These are phyloP conservation scores for Phialemoniopsis sp. DNA, from an alignment of 2,329 filamentous ascomycete species.

Conservation along the genomic window DNA sequence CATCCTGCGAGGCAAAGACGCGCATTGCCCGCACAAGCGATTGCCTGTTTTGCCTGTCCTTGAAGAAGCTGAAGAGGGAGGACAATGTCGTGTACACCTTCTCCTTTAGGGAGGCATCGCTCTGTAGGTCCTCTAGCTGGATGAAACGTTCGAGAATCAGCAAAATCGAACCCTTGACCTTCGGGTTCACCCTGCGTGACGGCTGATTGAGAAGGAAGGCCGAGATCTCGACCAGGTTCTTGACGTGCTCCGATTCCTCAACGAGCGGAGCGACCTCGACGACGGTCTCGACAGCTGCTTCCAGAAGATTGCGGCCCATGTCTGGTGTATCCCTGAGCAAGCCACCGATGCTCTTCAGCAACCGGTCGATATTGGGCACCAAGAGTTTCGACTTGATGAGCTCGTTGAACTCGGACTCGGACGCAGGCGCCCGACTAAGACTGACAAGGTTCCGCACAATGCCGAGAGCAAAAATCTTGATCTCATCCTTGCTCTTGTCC, in stretches of 20 bases:
- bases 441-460: constrained; percentile 69
- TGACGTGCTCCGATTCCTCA: constrained; percentile 62
- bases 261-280: constrained; percentile 72
- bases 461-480: constrained; percentile 76
- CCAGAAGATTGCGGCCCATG: constrained; percentile 69
- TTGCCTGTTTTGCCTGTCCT: constrained; percentile 71
- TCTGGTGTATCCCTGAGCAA: constrained; percentile 56
- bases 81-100: constrained; percentile 71
- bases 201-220: constrained; percentile 81
- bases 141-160: constrained; percentile 79
- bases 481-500: constrained; percentile 67
- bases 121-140: constrained; percentile 54
- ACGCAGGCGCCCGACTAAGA: constrained; percentile 50
- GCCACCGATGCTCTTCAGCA: constrained; percentile 63
- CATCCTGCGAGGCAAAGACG: constrained; percentile 63
- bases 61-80: constrained; percentile 86
- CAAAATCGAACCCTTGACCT: constrained; percentile 76
- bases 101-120: constrained; percentile 53
- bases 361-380: constrained; percentile 50
- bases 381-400: constrained; percentile 53
- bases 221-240: constrained; percentile 74
- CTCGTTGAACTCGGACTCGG: constrained; percentile 53
- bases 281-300: constrained; percentile 73
- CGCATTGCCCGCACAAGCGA: constrained; percentile 69
- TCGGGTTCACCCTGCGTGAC: constrained; percentile 75